These are phyloP conservation scores for Aureobasidium sp. DNA, from an alignment of 2,329 filamentous ascomycete genomes.

Conservation along the genomic window DNA sequence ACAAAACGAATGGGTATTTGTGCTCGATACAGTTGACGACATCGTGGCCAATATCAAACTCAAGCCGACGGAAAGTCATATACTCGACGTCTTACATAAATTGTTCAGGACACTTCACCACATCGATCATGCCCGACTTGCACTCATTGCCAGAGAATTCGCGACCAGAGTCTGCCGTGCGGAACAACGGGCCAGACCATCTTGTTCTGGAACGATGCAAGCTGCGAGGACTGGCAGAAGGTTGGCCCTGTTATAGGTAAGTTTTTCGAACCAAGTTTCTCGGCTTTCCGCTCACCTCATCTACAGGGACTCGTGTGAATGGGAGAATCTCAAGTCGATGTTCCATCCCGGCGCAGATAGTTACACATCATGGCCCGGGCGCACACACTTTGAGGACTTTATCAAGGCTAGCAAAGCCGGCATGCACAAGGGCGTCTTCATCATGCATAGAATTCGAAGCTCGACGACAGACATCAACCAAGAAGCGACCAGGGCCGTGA, in stretches of 20 bases:
- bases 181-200: slow-evolving; percentile 41
- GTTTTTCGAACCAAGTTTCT: too few relatives aligned
- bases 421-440: slow-evolving; percentile 38
- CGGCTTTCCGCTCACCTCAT: not conserved
- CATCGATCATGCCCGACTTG: slow-evolving; percentile 7
- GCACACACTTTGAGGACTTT: slow-evolving; percentile 34
- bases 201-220: slow-evolving; percentile 40
- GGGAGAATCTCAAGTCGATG: slow-evolving; percentile 44
- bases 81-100: too few relatives aligned
- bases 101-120: not conserved
- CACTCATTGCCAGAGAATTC: slow-evolving; percentile 14
- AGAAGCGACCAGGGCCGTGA: slow-evolving; percentile 35
- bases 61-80: too few relatives aligned
- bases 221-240: slow-evolving; percentile 42
- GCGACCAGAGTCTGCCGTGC: slow-evolving; percentile 27
- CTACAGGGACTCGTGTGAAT: slow-evolving; percentile 40
- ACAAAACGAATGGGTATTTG: too few relatives aligned
- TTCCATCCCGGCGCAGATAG: slow-evolving; percentile 42
- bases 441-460: slow-evolving; percentile 39
- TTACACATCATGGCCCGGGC: slow-evolving; percentile 45
- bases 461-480: slow-evolving; percentile 36
- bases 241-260: slow-evolving; percentile 42
- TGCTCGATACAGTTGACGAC: too few relatives aligned
- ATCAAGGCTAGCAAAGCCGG: slow-evolving; percentile 32
- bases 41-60: too few relatives aligned